These are phyloP conservation scores for Bryum argenteum DNA, from an alignment of 225 moss, liverwort and hornwort genomes.

Conservation along the genomic window DNA sequence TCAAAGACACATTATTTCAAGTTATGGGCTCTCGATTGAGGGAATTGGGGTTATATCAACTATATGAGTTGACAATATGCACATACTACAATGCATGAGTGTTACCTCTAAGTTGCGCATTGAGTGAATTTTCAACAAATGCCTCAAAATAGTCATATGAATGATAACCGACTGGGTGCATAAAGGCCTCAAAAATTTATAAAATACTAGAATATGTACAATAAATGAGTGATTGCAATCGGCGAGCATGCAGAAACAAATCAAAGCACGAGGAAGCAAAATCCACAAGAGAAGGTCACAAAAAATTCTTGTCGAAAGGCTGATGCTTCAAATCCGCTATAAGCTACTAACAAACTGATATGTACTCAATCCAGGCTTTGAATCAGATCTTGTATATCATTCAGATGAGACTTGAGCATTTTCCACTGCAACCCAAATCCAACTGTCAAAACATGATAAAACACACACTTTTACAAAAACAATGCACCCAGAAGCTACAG, in stretches of 20 bases:
- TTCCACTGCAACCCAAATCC: conserved; percentile 55
- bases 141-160: too few species aligned
- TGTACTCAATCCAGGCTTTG: conserved; percentile 35
- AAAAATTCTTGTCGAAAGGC: not conserved
- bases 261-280: conserved; percentile 11
- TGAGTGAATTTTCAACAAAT: too few species aligned
- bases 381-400: conserved; percentile 42
- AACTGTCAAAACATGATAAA: conserved; percentile 23
- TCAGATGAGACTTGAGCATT: conserved; percentile 37
- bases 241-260: not conserved
- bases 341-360: not conserved
- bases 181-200: too few species aligned
- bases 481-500: conserved; percentile 4
- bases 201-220: too few species aligned
- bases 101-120: too few species aligned
- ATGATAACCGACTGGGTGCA: too few species aligned
- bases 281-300: not conserved
- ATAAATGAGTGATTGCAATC: too few species aligned
- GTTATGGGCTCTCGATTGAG: too few species aligned
- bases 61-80: too few species aligned
- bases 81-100: too few species aligned
- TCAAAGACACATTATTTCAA: too few species aligned
- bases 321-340: not conserved
- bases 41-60: too few species aligned
- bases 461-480: not conserved